A percentile compares a stretch with the other conserved stretches of the same genome.
Conservation (phyloP, 1,284 basidiomycete species). For the Marasmius oreades region DNA sequence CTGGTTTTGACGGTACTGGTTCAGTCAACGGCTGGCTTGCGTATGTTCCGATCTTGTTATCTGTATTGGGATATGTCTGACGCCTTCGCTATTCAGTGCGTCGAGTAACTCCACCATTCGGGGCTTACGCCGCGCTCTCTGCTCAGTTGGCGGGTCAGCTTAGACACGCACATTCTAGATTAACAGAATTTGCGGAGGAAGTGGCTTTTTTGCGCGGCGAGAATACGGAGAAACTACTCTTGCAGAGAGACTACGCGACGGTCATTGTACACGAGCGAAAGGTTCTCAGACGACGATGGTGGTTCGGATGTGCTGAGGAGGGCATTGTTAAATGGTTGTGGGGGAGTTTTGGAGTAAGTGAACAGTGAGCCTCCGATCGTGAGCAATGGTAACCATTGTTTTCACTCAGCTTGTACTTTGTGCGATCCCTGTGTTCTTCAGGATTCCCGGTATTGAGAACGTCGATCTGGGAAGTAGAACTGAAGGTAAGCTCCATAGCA, state of each 20-base stretch:
- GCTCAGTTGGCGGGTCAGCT: conserved; percentile 88
- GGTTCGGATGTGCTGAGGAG: conserved; percentile 92
- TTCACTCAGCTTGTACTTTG: conserved; percentile 75
- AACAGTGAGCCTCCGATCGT: background rate
- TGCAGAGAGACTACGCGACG: conserved; percentile 89
- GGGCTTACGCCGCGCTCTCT: conserved; percentile 81
- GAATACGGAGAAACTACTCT: conserved; percentile 87
- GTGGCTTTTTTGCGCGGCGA: conserved; percentile 93
- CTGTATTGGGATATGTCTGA: background rate
- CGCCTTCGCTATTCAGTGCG: conserved; percentile 51
- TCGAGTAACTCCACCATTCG: conserved; percentile 90
- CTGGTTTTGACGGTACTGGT: conserved; percentile 84
- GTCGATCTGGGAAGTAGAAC: conserved; percentile 81
- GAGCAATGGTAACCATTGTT: conserved; percentile 6
- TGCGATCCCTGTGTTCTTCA: conserved; percentile 92
- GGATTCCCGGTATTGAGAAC: conserved; percentile 68
- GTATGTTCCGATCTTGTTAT: conserved; percentile 41
- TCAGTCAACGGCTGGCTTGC: conserved; percentile 73
- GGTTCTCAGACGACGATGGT: conserved; percentile 80
- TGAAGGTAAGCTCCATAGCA: conserved; percentile 54
- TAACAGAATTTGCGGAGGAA: conserved; percentile 93
- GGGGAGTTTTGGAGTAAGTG: conserved; percentile 85
- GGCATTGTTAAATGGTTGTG: conserved; percentile 97
- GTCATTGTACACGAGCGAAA: conserved; percentile 88
- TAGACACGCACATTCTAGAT: conserved; percentile 90